Evolutionary conservation across 352 stramenopile genomes (phyloP).

Genomic region (Globisporangium echinulatum): DNA sequence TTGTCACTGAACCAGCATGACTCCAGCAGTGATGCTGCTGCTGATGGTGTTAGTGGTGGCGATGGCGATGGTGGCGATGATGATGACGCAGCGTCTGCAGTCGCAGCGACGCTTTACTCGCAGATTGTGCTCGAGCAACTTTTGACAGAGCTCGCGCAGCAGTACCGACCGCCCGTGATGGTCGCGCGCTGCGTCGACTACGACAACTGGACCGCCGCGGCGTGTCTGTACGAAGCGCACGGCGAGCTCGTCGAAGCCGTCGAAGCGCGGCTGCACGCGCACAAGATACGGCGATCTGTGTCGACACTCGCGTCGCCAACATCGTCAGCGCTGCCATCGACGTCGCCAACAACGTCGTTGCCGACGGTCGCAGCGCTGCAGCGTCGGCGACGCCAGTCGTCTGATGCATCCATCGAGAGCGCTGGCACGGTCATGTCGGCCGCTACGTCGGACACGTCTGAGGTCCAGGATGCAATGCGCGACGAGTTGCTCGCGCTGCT

Average conservation of each 20-base stretch:
- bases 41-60: no score
- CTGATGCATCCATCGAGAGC: slow-evolving; percentile 25
- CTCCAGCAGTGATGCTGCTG: no score
- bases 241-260: slow-evolving; percentile 76
- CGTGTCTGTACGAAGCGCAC: slow-evolving; percentile 72
- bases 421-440: slow-evolving; percentile 10
- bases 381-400: slow-evolving; percentile 16
- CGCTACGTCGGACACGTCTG: slow-evolving; percentile 25
- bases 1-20: slow-evolving; percentile 40
- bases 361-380: slow-evolving; percentile 5
- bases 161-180: slow-evolving; percentile 74
- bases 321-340: not conserved
- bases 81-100: not conserved
- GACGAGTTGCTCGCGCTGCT: slow-evolving; percentile 60
- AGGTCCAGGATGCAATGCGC: slow-evolving; percentile 51
- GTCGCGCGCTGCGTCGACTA: slow-evolving; percentile 77
- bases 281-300: slow-evolving; percentile 29
- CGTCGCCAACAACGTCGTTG: slow-evolving; percentile 1
- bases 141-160: slow-evolving; percentile 44
- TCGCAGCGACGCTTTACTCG: slow-evolving; percentile 19
- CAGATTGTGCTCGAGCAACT: slow-evolving; percentile 48
- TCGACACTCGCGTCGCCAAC: slow-evolving; percentile 1
- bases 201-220: slow-evolving; percentile 73
- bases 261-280: slow-evolving; percentile 72
- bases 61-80: not conserved